These are phyloP conservation scores for Salix suchowensis DNA, from an alignment of 345 rosid species.

Conservation along the genomic window DNA sequence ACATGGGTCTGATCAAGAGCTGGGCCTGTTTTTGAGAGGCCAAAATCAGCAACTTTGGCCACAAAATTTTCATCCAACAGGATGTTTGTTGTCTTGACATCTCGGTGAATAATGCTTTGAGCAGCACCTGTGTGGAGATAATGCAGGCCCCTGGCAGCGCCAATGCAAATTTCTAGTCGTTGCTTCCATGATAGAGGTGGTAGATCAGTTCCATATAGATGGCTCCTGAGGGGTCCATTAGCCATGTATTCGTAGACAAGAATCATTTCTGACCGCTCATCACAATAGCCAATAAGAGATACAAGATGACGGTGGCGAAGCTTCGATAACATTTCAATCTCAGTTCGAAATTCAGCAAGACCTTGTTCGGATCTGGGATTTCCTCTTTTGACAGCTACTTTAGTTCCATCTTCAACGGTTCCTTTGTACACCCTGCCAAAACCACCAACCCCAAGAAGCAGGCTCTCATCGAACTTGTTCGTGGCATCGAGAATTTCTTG, in stretches of 20 bases:
- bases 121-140: slow-evolving; percentile 98
- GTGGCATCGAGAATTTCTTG: slow-evolving; percentile 94
- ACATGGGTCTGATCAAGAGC: slow-evolving; percentile 92
- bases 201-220: slow-evolving; percentile 86
- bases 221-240: slow-evolving; percentile 94
- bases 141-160: slow-evolving; percentile 95
- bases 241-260: slow-evolving; percentile 98
- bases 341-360: slow-evolving; percentile 93
- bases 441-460: slow-evolving; percentile 94
- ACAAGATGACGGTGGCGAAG: slow-evolving; percentile 97
- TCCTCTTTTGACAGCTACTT: slow-evolving; percentile 94
- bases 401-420: slow-evolving; percentile 80
- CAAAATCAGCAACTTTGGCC: slow-evolving; percentile 97
- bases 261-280: slow-evolving; percentile 93
- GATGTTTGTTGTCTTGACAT: slow-evolving; percentile 96
- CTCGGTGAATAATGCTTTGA: slow-evolving; percentile 96
- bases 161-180: slow-evolving; percentile 93
- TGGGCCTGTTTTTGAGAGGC: slow-evolving; percentile 94
- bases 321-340: slow-evolving; percentile 95
- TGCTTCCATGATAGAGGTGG: slow-evolving; percentile 90
- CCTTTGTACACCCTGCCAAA: slow-evolving; percentile 95
- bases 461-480: slow-evolving; percentile 82
- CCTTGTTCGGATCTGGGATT: slow-evolving; percentile 99
- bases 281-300: slow-evolving; percentile 95
- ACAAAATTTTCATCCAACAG: slow-evolving; percentile 87